Percentiles rank a stretch among this genome's conserved stretches.
These are phyloP conservation scores for Kuraishia floccosa DNA, from an alignment of 805 yeast genomes.

Conservation along the genomic window DNA sequence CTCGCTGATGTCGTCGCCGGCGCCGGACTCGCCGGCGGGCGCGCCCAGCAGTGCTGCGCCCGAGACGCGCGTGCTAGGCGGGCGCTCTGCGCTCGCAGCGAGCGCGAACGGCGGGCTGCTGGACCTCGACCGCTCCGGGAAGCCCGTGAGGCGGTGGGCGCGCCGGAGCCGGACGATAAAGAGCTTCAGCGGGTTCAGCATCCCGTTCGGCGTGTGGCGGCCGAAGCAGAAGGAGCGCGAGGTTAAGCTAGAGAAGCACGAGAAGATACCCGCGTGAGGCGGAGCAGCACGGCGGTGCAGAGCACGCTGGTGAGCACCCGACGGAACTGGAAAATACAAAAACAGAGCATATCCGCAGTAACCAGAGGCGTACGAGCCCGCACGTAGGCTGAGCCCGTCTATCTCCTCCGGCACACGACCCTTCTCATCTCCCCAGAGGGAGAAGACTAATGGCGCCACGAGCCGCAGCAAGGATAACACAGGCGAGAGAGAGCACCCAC, in stretches of 20 bases:
- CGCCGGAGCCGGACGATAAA: background rate
- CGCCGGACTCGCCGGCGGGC: slow-evolving; percentile 2
- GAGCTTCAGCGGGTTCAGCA: slow-evolving; percentile 4
- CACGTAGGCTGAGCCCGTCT: no score
- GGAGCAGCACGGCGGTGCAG: background rate
- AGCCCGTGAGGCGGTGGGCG: slow-evolving; percentile 2
- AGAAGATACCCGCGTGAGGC: background rate
- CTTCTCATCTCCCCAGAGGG: no score
- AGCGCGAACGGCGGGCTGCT: slow-evolving; percentile 4
- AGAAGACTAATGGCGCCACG: no score
- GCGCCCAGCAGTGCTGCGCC: no score
- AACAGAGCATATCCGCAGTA: no score
- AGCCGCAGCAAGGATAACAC: no score
- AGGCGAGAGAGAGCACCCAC: no score
- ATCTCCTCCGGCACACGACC: no score
- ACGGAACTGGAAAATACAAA: no score
- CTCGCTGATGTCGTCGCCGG: slow-evolving; percentile 1
- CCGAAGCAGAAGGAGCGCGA: background rate
- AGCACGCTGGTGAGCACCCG: background rate
- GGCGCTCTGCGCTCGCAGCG: slow-evolving; percentile 1
- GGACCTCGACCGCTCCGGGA: slow-evolving; percentile 3
- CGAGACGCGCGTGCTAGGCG: background rate
- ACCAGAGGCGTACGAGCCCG: no score
- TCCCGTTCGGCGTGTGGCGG: background rate
- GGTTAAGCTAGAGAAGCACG: background rate